Percentiles rank a stretch among this genome's conserved stretches.
These are phyloP conservation scores for Mycena venus DNA, from an alignment of 768 basidiomycete species.

Conservation along the genomic window DNA sequence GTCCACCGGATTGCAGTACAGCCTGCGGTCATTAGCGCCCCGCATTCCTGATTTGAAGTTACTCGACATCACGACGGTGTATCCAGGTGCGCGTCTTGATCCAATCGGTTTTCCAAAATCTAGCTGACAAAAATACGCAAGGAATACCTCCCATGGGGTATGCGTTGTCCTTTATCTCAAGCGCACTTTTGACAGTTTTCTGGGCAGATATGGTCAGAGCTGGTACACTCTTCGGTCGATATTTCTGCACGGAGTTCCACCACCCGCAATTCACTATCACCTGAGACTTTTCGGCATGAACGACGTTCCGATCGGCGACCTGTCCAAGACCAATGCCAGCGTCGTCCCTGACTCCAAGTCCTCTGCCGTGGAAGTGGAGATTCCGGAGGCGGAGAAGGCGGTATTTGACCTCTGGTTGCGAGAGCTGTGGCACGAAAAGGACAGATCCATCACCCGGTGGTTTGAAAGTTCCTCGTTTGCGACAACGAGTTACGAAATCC, in stretches of 20 bases:
- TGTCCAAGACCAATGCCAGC: constrained; percentile 53
- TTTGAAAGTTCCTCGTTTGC: constrained; percentile 64
- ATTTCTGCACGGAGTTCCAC: constrained; percentile 84
- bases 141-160: constrained; percentile 85
- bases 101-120: background rate
- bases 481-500: constrained; percentile 61
- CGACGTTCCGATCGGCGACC: constrained; percentile 79
- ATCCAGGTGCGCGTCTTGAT: constrained; percentile 74
- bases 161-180: background rate
- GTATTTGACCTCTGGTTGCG: constrained; percentile 89
- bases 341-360: constrained; percentile 42
- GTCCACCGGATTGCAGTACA: constrained; percentile 91
- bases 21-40: constrained; percentile 83
- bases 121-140: constrained; percentile 42
- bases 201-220: constrained; percentile 70
- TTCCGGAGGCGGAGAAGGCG: constrained; percentile 69
- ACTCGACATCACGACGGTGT: constrained; percentile 92
- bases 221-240: constrained; percentile 93
- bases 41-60: constrained; percentile 83
- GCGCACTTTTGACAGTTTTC: background rate
- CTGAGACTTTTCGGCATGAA: constrained; percentile 82
- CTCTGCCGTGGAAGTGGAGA: constrained; percentile 58
- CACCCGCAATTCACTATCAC: constrained; percentile 91
- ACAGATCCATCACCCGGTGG: constrained; percentile 79
- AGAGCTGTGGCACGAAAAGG: constrained; percentile 88